A percentile compares a stretch with the other conserved stretches of the same genome.
These are phyloP conservation scores for Cetradonia linearis DNA, from an alignment of 495 filamentous ascomycete genomes.

Conservation along the genomic window DNA sequence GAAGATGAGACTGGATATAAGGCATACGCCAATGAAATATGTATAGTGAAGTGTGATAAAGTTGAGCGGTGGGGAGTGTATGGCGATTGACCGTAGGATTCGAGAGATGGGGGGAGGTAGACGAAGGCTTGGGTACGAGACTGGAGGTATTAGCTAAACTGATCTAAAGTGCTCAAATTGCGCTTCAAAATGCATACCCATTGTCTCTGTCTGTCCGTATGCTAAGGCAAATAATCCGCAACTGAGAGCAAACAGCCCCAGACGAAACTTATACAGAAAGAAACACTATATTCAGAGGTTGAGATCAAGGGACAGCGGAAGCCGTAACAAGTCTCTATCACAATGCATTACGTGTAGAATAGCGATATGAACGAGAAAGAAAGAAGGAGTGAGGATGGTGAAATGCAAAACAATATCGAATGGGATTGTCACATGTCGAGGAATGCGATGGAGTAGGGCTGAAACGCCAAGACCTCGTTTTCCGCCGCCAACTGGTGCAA, in stretches of 20 bases:
- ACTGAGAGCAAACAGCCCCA: background rate
- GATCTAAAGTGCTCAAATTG: background rate
- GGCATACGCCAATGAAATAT: conserved; percentile 60
- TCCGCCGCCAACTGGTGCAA: too few relatives aligned
- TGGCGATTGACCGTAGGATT: conserved; percentile 6
- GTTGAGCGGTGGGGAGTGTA: conserved; percentile 48
- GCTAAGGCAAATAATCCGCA: background rate
- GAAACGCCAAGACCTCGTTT: conserved; percentile 4
- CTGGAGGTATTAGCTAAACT: background rate
- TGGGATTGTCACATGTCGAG: background rate
- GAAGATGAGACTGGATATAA: conserved; percentile 63
- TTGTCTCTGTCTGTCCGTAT: background rate
- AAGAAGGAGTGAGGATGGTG: background rate
- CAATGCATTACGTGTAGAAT: background rate
- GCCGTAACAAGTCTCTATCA: background rate
- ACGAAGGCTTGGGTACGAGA: conserved; percentile 10
- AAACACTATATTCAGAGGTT: background rate
- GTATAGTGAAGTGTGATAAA: conserved; percentile 71
- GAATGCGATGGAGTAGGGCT: background rate
- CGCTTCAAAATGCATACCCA: background rate
- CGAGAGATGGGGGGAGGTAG: conserved; percentile 14
- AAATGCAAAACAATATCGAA: background rate
- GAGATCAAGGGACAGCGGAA: background rate
- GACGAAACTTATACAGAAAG: background rate
- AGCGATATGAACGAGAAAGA: background rate